Evolutionary conservation across 2,329 filamentous ascomycete genomes (phyloP).

Genomic region (Scedosporium aurantiacum): DNA sequence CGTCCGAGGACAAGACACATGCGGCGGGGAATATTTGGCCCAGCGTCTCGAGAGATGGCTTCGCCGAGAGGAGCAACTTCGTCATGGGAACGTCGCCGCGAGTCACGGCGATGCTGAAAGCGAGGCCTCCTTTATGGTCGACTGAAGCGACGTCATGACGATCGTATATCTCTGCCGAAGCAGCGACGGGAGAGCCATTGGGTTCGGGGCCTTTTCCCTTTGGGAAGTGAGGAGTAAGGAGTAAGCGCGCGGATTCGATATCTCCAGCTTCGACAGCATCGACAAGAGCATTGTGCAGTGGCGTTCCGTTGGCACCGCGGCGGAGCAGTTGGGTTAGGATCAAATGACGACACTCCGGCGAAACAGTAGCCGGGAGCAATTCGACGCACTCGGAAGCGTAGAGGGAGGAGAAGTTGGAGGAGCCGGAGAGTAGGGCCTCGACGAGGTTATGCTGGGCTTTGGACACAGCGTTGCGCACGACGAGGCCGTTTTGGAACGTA

Average conservation of each 20-base stretch:
- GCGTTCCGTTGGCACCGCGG: conserved; percentile 36
- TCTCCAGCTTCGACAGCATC: conserved; percentile 38
- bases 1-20: conserved; percentile 24
- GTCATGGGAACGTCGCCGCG: conserved; percentile 33
- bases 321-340: conserved; percentile 35
- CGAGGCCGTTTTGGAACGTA: conserved; percentile 39
- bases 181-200: conserved; percentile 6
- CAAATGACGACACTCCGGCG: conserved; percentile 31
- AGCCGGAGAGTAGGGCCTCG: conserved; percentile 32
- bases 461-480: conserved; percentile 36
- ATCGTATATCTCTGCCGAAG: conserved; percentile 21
- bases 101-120: conserved; percentile 36
- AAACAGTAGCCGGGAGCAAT: conserved; percentile 34
- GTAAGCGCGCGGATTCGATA: conserved; percentile 32
- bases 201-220: conserved; percentile 17
- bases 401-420: conserved; percentile 28
- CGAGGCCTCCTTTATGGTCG: conserved; percentile 39
- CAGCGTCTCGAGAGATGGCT: conserved; percentile 35
- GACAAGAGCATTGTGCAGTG: conserved; percentile 38
- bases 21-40: conserved; percentile 37
- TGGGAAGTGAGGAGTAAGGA: conserved; percentile 36
- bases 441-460: conserved; percentile 35
- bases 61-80: conserved; percentile 32
- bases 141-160: conserved; percentile 40
- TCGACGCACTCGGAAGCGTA: conserved; percentile 39